These are phyloP conservation scores for Mimosa bimucronata DNA, from an alignment of 306 rosid genomes.

Conservation along the genomic window DNA sequence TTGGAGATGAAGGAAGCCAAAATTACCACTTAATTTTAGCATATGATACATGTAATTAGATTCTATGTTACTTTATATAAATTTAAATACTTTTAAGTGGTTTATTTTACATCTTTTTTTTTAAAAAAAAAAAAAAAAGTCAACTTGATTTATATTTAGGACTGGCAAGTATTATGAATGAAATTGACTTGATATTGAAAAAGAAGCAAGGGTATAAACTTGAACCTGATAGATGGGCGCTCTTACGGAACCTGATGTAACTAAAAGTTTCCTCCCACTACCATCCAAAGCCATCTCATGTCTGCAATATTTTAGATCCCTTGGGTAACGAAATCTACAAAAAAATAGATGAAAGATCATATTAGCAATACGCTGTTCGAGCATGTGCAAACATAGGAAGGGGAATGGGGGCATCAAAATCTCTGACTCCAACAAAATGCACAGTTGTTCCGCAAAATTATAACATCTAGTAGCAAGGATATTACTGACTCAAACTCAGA, in stretches of 20 bases:
- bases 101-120: too few relatives aligned
- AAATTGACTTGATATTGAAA: too few relatives aligned
- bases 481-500: background rate
- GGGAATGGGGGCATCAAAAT: background rate
- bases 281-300: conserved; percentile 97
- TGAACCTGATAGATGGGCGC: conserved; percentile 94
- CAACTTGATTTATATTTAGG: too few relatives aligned
- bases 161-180: background rate
- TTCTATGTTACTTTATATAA: too few relatives aligned
- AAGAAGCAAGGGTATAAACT: conserved; percentile 2
- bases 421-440: background rate
- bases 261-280: conserved; percentile 79
- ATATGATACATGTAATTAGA: too few relatives aligned
- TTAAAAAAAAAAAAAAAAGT: too few relatives aligned
- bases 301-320: conserved; percentile 60
- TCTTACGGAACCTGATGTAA: conserved; percentile 75
- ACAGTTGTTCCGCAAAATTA: background rate
- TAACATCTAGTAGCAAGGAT: background rate
- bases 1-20: too few relatives aligned
- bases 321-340: conserved; percentile 69
- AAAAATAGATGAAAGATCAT: conserved; percentile 20
- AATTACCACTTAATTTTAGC: too few relatives aligned
- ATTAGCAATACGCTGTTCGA: background rate
- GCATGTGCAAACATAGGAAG: conserved; percentile 22
- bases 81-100: too few relatives aligned